These are phyloP conservation scores for Orbilia oligospora DNA, from an alignment of 2,329 filamentous ascomycete species.

Conservation along the genomic window DNA sequence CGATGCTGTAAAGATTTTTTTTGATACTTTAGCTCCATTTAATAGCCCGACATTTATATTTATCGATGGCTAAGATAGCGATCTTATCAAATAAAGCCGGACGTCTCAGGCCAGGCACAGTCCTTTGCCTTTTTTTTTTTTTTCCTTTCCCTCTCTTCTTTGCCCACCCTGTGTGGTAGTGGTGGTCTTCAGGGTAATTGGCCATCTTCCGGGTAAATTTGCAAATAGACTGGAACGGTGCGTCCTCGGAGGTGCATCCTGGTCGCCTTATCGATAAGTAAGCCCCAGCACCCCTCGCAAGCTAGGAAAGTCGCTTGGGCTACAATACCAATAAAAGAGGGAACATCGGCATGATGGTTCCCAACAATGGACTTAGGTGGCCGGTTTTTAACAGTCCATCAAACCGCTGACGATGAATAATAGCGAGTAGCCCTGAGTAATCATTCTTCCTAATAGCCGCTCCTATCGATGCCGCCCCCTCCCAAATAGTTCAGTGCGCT, in stretches of 20 bases:
- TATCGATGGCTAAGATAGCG: conserved; percentile 22
- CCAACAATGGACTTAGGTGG: conserved; percentile 7
- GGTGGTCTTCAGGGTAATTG: conserved; percentile 7
- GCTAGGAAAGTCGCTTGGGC: neutral
- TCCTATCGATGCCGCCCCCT: conserved; percentile 42
- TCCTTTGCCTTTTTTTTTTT: neutral
- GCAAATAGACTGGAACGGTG: conserved; percentile 7
- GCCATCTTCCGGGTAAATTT: conserved; percentile 45
- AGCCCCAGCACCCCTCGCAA: conserved; percentile 37
- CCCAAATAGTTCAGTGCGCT: conserved; percentile 10
- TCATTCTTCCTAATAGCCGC: conserved; percentile 26
- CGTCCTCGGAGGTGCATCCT: conserved; percentile 10
- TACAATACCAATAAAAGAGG: neutral
- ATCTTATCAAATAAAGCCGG: conserved; percentile 26
- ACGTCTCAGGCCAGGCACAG: neutral
- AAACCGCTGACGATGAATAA: conserved; percentile 21
- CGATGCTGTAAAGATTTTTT: conserved; percentile 9
- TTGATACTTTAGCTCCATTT: conserved; percentile 18
- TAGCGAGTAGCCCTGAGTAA: conserved; percentile 28
- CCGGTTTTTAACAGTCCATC: conserved; percentile 1
- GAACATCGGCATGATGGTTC: neutral
- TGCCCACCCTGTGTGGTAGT: neutral
- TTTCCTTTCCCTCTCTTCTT: neutral
- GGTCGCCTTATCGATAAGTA: conserved; percentile 54
- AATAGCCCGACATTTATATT: conserved; percentile 32